Base-by-base conservation (phyloP, 495 filamentous ascomycete species). In the Penicillium coprophilum region DNA sequence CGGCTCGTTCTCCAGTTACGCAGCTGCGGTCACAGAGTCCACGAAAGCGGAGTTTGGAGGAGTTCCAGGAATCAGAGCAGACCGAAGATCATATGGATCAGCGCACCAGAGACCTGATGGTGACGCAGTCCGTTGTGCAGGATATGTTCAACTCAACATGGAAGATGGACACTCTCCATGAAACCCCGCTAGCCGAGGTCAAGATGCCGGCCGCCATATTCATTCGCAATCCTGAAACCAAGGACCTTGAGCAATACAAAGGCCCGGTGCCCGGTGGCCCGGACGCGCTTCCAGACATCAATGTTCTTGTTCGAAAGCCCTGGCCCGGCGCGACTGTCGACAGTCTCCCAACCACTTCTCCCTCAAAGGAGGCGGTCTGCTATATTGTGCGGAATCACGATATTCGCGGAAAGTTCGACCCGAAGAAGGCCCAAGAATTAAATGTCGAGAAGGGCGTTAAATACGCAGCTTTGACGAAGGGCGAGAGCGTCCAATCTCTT, bases 61-160 rank as follows among this genome's bases (percentile, higher is more conserved):
- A 88, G 54, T 81, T 79, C 39, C 59, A 73, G 39, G 73, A 74
- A 49, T 68, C 64, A 3, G 55, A 71, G 55, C 27, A 49, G 24
- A 17, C 52, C 12, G 32, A 32, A 31, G 48, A 54, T 15, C 6
- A 56, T 7, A 10, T 66, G 2, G 58, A 66, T 31, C 56, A 72
- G 38, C 63, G 73, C 15, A 58, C 69, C 19, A 64, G 68, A 31
- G 69, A 82, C 59, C 75, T 82, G 46, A 57, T 81, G 49, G 68
- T 87, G 15, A 76, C 82, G 8, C 78, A 86, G 48, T 69, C 75
- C 1, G 72, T 92, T 24, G 84, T 96, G 13, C 73, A 76, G 2
- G 79, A 87, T 61, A 96, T 97, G 92, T 96, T 96, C 63, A 76
- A 88, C 58, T 91, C 88, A 0, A 66, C 79, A 38, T 94, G 90